Conservation (phyloP, 2,329 filamentous ascomycete genomes). For the Curvularia sp. region DNA sequence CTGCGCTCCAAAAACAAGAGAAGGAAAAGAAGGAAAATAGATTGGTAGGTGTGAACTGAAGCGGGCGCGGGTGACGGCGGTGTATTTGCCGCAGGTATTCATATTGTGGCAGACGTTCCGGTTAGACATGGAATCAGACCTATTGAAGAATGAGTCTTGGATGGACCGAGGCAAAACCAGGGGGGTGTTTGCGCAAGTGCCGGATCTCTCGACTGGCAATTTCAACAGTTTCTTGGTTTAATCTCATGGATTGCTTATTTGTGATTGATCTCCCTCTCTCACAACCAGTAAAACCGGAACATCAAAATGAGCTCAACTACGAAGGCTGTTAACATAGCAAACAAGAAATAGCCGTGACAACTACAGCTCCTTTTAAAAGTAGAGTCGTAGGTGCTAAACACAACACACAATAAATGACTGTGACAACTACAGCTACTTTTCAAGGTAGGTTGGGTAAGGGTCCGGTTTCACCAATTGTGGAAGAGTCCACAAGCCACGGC, state of each 20-base stretch:
- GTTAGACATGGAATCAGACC: constrained; percentile 23
- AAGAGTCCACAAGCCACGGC: constrained; percentile 1
- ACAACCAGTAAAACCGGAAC: too few species aligned
- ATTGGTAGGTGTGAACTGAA: constrained; percentile 52
- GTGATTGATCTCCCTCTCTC: constrained; percentile 1
- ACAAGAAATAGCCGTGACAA: too few species aligned
- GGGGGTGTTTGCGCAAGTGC: neutral
- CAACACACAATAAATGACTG: too few species aligned
- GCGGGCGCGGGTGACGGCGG: neutral
- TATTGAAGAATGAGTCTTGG: constrained; percentile 3
- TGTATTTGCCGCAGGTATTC: constrained; percentile 11
- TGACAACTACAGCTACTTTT: too few species aligned
- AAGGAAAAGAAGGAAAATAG: constrained; percentile 82
- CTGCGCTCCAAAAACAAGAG: constrained; percentile 67
- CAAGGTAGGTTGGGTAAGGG: too few species aligned
- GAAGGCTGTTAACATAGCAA: too few species aligned
- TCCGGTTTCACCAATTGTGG: too few species aligned
- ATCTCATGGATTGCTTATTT: constrained; percentile 9
- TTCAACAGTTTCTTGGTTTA: neutral
- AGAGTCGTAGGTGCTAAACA: too few species aligned
- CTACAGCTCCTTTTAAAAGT: too few species aligned
- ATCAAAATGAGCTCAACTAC: too few species aligned
- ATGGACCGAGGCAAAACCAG: constrained; percentile 9
- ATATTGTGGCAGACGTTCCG: constrained; percentile 17
- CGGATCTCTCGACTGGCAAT: constrained; percentile 1